phyloP scores from a whole-genome alignment of 192 early-diverging fungal species.

The Rhizophagus clarus region DNA sequence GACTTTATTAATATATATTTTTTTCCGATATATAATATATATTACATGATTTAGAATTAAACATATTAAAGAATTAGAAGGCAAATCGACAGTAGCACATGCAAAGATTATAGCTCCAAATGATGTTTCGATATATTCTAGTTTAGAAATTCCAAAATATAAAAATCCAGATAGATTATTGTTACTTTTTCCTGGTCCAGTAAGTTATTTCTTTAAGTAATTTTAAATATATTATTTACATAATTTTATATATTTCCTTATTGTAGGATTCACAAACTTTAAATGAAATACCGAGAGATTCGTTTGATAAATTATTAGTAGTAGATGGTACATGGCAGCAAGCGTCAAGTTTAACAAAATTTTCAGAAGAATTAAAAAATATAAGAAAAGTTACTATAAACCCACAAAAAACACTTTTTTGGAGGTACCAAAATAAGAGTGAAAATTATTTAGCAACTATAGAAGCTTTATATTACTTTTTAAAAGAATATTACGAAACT shows the following conservation, averaged over 20 bases:
- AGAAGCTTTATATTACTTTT: slow-evolving; percentile 94
- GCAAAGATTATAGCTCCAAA: slow-evolving; percentile 75
- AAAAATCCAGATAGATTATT: slow-evolving; percentile 68
- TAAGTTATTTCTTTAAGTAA: slow-evolving; percentile 37
- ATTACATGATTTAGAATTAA: slow-evolving; percentile 54
- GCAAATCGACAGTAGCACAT: slow-evolving; percentile 89
- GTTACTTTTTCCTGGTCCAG: slow-evolving; percentile 85
- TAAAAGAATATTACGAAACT: slow-evolving; percentile 72
- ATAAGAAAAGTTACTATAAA: slow-evolving; percentile 67
- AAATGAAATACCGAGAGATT: slow-evolving; percentile 60
- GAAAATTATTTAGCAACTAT: slow-evolving; percentile 86
- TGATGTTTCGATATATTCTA: slow-evolving; percentile 66
- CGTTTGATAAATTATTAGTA: slow-evolving; percentile 80
- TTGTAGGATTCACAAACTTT: slow-evolving; percentile 68
- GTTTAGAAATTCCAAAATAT: slow-evolving; percentile 53
- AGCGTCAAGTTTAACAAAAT: slow-evolving; percentile 60
- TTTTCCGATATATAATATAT: not conserved
- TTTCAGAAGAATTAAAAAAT: slow-evolving; percentile 45
- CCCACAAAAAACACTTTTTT: slow-evolving; percentile 82
- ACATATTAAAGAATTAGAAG: slow-evolving; percentile 76
- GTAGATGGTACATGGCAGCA: slow-evolving; percentile 98
- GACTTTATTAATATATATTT: not conserved
- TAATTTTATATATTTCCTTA: not conserved
- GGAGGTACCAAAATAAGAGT: slow-evolving; percentile 83
- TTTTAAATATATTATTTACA: not conserved